Evolutionary conservation across 1,139 yeast genomes (phyloP).

Genomic region (Candida sp.): DNA sequence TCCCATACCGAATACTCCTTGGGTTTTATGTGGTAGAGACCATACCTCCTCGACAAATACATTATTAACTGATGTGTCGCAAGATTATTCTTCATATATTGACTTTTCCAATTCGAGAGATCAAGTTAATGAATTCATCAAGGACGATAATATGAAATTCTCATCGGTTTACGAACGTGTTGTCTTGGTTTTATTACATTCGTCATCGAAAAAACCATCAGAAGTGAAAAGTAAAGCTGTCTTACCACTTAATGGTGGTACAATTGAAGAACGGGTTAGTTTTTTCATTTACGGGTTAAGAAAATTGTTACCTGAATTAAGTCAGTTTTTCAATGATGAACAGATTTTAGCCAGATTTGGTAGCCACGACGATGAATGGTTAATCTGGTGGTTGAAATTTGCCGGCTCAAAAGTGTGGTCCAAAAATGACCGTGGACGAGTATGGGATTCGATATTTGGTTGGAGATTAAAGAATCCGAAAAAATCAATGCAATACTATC

Average conservation of each 20-base stretch:
- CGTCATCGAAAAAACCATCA: conserved; percentile 47
- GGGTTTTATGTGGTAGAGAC: conserved; percentile 45
- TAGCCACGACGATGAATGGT: conserved; percentile 80
- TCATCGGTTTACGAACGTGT: conserved; percentile 74
- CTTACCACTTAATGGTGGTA: conserved; percentile 60
- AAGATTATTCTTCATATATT: conserved; percentile 48
- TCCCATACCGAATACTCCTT: conserved; percentile 45
- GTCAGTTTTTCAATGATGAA: conserved; percentile 77
- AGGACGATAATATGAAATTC: conserved; percentile 43
- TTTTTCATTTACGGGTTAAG: conserved; percentile 68
- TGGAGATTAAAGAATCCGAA: conserved; percentile 56
- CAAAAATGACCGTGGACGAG: conserved; percentile 74
- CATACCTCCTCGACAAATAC: conserved; percentile 17
- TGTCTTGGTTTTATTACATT: conserved; percentile 69
- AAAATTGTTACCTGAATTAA: conserved; percentile 69
- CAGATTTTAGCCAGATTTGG: conserved; percentile 64
- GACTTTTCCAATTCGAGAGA: conserved; percentile 15
- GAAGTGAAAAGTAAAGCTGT: conserved; percentile 23
- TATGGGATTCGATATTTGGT: conserved; percentile 86
- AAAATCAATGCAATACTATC: conserved; percentile 28
- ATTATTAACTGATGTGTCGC: conserved; percentile 37
- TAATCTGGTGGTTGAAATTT: conserved; percentile 93
- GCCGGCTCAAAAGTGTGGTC: conserved; percentile 90
- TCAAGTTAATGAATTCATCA: conserved; percentile 23
- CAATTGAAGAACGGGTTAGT: conserved; percentile 66